Conservation (phyloP, 352 stramenopile genomes). For the Pythium diclinum region DNA sequence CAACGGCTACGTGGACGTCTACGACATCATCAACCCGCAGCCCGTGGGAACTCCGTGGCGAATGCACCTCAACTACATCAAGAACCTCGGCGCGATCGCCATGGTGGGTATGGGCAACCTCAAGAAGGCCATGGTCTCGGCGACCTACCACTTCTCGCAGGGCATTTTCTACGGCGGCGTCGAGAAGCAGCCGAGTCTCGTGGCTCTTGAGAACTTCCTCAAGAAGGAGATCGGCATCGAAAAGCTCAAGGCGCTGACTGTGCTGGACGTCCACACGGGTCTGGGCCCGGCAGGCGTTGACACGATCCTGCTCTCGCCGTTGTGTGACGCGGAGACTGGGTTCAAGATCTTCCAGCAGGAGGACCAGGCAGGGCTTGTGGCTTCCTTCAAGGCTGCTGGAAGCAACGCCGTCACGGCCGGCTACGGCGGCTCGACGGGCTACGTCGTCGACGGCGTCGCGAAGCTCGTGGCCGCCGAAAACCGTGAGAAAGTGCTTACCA, state of each 20-base stretch:
- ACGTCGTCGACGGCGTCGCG: slow-evolving; percentile 40
- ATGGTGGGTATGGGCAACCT: slow-evolving; percentile 43
- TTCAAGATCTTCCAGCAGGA: slow-evolving; percentile 16
- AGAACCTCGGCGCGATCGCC: slow-evolving; percentile 36
- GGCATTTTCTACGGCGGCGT: slow-evolving; percentile 87
- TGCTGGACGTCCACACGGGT: slow-evolving; percentile 93
- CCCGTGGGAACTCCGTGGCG: slow-evolving; percentile 11
- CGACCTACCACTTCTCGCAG: slow-evolving; percentile 81
- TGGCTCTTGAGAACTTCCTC: slow-evolving; percentile 67
- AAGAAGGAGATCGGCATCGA: slow-evolving; percentile 42
- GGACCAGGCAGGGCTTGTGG: slow-evolving; percentile 26
- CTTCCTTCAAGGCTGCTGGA: slow-evolving; percentile 27
- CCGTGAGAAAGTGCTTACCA: slow-evolving; percentile 26
- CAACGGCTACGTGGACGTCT: slow-evolving; percentile 73
- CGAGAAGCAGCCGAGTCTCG: slow-evolving; percentile 70
- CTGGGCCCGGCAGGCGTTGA: slow-evolving; percentile 60
- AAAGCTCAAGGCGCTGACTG: slow-evolving; percentile 38
- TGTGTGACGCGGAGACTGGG: slow-evolving; percentile 12
- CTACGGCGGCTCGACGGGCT: slow-evolving; percentile 51
- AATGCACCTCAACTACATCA: slow-evolving; percentile 20
- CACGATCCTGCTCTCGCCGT: slow-evolving; percentile 44
- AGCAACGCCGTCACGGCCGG: slow-evolving; percentile 39
- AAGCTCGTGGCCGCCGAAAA: slow-evolving; percentile 29
- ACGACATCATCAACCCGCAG: slow-evolving; percentile 65
- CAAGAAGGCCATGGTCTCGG: slow-evolving; percentile 87